Evolutionary conservation across 2,329 filamentous ascomycete species (phyloP), one percentile per base, ranked within the genome.

Genomic region (Aureobasidium pullulans): DNA sequence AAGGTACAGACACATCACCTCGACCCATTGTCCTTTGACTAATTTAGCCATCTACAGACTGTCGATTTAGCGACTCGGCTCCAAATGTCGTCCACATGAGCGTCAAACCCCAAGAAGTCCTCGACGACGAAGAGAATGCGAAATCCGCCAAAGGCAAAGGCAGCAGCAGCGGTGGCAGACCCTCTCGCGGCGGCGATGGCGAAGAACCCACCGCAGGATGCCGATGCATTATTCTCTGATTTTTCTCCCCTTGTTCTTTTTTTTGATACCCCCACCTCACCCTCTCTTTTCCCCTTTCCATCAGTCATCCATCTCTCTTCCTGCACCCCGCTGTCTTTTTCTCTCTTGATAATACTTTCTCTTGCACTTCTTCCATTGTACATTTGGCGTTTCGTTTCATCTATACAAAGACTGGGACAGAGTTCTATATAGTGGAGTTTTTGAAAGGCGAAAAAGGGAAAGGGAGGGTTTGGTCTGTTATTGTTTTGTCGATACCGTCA

Each of bases 31-130:
- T n/a, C n/a, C n/a, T n/a, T n/a, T n/a, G n/a, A n/a, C n/a, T n/a
- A n/a, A n/a, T n/a, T n/a, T n/a, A n/a, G n/a, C n/a, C n/a, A n/a
- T n/a, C n/a, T n/a, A n/a, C n/a, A n/a, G 90, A 92, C 65, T 92
- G 89, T 68, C 87, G 85, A 62, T 90, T 95, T 69, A 88, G 84
- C 68, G 79, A 80, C 32, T 86, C 90, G 63, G 78, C 81, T 10
- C 84, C 89, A 7, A 96, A 96, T 65, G 89, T 96, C 31, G 85
- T 96, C n/a, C 91, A 96, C 73, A 96, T 96, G 90, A 93, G 89
- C 6, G 85, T 96, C 66, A 88, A 89, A 66, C 91, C 91, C 2
- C 87, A 91, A 69, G 90, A 96, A 69, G 82, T 88, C 40, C 78
- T 93, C 62, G 87, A 95, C 64, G 90, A 94, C 68, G 84, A 87